Conservation (phyloP, 2,329 filamentous ascomycete genomes). For the Aspergillus ruber region DNA sequence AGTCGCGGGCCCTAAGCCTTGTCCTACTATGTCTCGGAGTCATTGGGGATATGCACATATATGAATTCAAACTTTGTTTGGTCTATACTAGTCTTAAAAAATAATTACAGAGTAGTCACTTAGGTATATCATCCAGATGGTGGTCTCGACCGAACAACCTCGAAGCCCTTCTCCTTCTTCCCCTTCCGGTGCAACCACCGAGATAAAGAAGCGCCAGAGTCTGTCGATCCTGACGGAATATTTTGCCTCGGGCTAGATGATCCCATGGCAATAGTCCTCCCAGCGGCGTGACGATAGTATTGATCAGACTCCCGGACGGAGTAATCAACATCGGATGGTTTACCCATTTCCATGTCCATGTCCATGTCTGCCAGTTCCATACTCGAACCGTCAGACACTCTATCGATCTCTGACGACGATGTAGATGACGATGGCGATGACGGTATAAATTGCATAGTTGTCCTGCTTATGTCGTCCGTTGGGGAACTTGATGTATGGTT, state of each 20-base stretch:
- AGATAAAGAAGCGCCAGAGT: background rate
- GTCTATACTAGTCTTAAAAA: too few species aligned
- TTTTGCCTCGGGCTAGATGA: background rate
- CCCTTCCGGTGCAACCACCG: background rate
- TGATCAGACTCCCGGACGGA: slow-evolving; percentile 4
- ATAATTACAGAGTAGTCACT: too few species aligned
- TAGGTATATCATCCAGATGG: too few species aligned
- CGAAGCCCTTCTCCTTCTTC: slow-evolving; percentile 5
- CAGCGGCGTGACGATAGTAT: slow-evolving; percentile 2
- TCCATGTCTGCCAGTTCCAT: background rate
- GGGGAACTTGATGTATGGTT: background rate
- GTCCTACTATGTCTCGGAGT: too few species aligned
- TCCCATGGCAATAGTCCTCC: background rate
- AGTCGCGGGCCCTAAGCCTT: too few species aligned
- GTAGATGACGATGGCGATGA: background rate
- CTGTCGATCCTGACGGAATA: too few species aligned
- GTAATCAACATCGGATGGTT: slow-evolving; percentile 1
- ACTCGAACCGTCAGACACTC: too few species aligned
- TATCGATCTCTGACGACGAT: too few species aligned
- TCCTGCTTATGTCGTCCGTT: background rate
- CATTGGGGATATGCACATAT: too few species aligned
- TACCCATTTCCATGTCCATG: background rate
- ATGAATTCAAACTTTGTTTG: too few species aligned
- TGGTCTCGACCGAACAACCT: slow-evolving; percentile 1
- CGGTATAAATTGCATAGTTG: background rate